Evolutionary conservation across 495 filamentous ascomycete species (phyloP).

Genomic region (Letharia lupina): DNA sequence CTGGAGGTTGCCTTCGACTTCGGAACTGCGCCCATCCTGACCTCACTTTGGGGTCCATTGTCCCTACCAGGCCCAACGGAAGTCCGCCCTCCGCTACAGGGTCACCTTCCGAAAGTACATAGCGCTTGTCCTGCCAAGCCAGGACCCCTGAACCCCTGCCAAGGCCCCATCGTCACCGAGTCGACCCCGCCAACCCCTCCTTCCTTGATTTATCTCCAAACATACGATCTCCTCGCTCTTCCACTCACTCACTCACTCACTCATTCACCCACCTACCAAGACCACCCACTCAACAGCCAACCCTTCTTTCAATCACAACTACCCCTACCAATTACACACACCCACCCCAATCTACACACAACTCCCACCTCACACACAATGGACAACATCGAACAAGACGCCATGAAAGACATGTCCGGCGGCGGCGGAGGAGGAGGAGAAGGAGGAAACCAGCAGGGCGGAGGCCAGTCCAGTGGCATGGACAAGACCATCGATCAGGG

Average conservation of each 20-base stretch:
- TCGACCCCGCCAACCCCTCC: constrained; percentile 5
- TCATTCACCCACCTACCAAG: no score
- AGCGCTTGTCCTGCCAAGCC: no score
- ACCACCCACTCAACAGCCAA: no score
- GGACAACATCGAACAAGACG: constrained; percentile 10
- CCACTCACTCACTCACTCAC: neutral
- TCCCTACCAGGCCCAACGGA: no score
- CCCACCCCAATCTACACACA: neutral
- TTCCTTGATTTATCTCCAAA: neutral
- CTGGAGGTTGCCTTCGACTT: no score
- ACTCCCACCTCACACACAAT: neutral
- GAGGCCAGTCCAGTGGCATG: neutral
- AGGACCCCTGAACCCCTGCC: neutral
- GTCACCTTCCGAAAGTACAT: no score
- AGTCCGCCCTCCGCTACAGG: no score
- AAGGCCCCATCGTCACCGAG: neutral
- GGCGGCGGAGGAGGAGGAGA: neutral
- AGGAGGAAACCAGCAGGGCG: neutral
- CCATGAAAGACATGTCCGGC: neutral
- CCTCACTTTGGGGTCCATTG: no score
- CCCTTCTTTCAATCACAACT: neutral
- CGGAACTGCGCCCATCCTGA: no score
- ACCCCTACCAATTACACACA: neutral
- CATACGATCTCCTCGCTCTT: neutral
- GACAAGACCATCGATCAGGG: neutral